Evolutionary conservation across 352 stramenopile genomes (phyloP).

Genomic region (Phytophthora europaea): DNA sequence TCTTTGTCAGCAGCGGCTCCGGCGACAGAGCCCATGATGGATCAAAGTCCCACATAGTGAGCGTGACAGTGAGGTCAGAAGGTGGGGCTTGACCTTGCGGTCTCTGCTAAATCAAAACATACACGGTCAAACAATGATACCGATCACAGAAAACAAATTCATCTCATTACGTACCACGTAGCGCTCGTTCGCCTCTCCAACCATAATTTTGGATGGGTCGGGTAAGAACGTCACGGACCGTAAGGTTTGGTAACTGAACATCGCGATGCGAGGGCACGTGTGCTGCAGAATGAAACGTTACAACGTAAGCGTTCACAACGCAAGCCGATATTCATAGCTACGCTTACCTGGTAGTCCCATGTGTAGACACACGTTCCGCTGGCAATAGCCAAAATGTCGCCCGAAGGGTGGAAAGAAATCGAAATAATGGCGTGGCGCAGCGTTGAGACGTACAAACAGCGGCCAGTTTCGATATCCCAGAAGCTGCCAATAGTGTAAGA

Average conservation of each 20-base stretch:
- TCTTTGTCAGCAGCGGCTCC: constrained; percentile 78
- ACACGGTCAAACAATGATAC: not conserved
- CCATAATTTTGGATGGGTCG: constrained; percentile 92
- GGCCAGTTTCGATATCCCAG: constrained; percentile 90
- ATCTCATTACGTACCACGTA: constrained; percentile 68
- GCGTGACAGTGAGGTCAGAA: constrained; percentile 94
- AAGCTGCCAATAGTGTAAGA: constrained; percentile 50
- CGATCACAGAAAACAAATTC: not conserved
- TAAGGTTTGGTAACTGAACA: constrained; percentile 93
- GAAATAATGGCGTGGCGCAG: constrained; percentile 97
- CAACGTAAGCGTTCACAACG: constrained; percentile 1
- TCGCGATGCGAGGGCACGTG: constrained; percentile 83
- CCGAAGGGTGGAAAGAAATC: constrained; percentile 96
- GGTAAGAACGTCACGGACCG: constrained; percentile 96
- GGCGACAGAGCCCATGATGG: constrained; percentile 78
- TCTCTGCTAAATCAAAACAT: constrained; percentile 46
- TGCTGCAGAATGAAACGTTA: constrained; percentile 50
- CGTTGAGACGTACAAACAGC: constrained; percentile 95
- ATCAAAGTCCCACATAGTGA: constrained; percentile 97
- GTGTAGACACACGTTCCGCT: constrained; percentile 96
- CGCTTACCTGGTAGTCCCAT: constrained; percentile 94
- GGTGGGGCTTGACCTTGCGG: constrained; percentile 78
- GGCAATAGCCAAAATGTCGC: constrained; percentile 95
- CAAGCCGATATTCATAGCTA: constrained; percentile 24
- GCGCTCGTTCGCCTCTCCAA: constrained; percentile 94